Conservation (phyloP, 805 yeast species). For the Wickerhamomyces tratensis region DNA sequence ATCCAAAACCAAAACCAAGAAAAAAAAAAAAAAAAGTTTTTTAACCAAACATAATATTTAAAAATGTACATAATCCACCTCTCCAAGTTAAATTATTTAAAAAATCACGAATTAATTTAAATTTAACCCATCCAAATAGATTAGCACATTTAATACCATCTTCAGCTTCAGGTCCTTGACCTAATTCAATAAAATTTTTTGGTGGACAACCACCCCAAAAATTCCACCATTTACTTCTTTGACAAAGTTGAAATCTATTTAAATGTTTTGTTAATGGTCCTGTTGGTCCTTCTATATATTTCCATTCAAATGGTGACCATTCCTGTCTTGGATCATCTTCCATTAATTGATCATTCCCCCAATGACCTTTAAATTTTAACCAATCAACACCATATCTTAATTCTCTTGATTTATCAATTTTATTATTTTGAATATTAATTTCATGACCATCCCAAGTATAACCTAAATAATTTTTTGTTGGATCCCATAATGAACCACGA, state of each 20-base stretch:
- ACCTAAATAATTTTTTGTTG: conserved; percentile 69
- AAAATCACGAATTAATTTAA: conserved; percentile 36
- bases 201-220: conserved; percentile 76
- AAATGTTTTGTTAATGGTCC: conserved; percentile 84
- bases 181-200: conserved; percentile 63
- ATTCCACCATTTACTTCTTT: conserved; percentile 89
- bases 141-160: conserved; percentile 74
- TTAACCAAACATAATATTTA: conserved; percentile 42
- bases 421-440: conserved; percentile 21
- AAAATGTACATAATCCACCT: conserved; percentile 47
- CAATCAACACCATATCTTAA: conserved; percentile 32
- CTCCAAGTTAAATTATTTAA: conserved; percentile 48
- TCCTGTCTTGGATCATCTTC: conserved; percentile 70
- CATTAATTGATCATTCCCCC: conserved; percentile 79
- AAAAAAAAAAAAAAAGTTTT: too few species aligned
- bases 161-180: conserved; percentile 83
- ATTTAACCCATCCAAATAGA: conserved; percentile 42
- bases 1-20: too few species aligned
- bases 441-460: conserved; percentile 64
- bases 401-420: conserved; percentile 17
- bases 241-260: conserved; percentile 63
- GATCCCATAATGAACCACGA: conserved; percentile 94
- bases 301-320: conserved; percentile 85
- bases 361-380: conserved; percentile 72
- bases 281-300: conserved; percentile 84